Base-by-base conservation (phyloP, 768 basidiomycete species). In the Paxillus rubicundulus region DNA sequence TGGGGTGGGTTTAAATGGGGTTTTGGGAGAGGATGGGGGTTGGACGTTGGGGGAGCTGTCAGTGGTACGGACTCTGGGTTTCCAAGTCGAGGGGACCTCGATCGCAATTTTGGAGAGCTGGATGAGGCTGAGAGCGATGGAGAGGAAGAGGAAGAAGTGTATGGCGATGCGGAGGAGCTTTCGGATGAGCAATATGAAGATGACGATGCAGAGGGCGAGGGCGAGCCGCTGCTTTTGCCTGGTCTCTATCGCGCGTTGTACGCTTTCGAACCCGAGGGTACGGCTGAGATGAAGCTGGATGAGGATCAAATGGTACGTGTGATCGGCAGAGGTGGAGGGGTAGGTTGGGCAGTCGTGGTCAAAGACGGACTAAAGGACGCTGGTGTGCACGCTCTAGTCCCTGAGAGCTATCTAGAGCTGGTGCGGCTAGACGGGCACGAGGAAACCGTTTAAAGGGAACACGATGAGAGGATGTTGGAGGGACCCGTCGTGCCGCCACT, bases 161-260 rank as follows among this genome's bases (percentile, higher is more conserved):
- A 70, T 4, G 74, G 72, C 2, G 72, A 70, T 7, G 74, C 73
- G 14, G 76, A 74, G 6, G 39, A 37, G 1, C 48, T 55, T 32
- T 54, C 43, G 1, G 61, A 60, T 7, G 63, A 59, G 12, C 54
- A 55, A 5, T 62, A 45, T 2, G 59, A 69, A 21, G 63, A 50
- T 17, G 65, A 62, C 20, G 63, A 54, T 1, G 57, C 47, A 30
- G 67, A 66, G 21, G 58, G 58, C 24, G 67, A 66, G 21, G 58
- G 58, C 24, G 67, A 69, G 13, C 62, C 52, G 1, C 75, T 74
- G 38, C 75, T 89, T 2, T 70, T 74, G 18, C 86, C 90, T 0
- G 91, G 91, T 0, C 53, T 87, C 1, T 93, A 93, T 61, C 81
- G 85, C 14, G 89, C 91, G 8, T 12, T 90, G 66, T 93, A 86